These are phyloP conservation scores for Claviceps arundinis DNA, from an alignment of 2,329 filamentous ascomycete genomes.

Conservation along the genomic window DNA sequence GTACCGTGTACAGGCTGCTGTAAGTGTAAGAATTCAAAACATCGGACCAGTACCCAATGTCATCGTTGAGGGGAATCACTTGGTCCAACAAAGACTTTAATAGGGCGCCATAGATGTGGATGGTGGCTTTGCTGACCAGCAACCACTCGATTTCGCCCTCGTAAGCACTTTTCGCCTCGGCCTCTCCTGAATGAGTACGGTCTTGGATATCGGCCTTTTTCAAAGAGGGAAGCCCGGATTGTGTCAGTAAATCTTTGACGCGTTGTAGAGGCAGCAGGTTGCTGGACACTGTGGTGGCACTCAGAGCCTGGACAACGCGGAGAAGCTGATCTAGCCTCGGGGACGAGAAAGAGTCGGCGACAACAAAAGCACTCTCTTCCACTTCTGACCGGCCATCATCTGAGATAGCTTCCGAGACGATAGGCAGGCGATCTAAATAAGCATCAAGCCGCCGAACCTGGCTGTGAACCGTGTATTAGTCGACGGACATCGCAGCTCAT, in stretches of 20 bases:
- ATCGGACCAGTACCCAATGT: slow-evolving; percentile 94
- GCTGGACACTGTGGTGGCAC: slow-evolving; percentile 51
- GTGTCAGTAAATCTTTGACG: slow-evolving; percentile 48
- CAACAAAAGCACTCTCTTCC: slow-evolving; percentile 21
- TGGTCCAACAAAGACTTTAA: slow-evolving; percentile 67
- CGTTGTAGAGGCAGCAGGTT: slow-evolving; percentile 45
- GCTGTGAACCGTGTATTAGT: slow-evolving; percentile 20
- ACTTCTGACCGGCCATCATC: slow-evolving; percentile 26
- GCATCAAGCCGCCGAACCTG: slow-evolving; percentile 51
- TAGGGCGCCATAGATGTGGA: slow-evolving; percentile 78
- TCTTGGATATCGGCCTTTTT: slow-evolving; percentile 19
- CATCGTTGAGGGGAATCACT: slow-evolving; percentile 70
- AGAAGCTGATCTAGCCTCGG: slow-evolving; percentile 50
- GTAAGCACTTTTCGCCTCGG: slow-evolving; percentile 33
- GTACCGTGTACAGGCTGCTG: slow-evolving; percentile 71
- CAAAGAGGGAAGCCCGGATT: slow-evolving; percentile 41
- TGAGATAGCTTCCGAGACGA: slow-evolving; percentile 25
- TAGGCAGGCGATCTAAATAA: slow-evolving; percentile 48
- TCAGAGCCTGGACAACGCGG: slow-evolving; percentile 55
- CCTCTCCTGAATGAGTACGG: slow-evolving; percentile 15
- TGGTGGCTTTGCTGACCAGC: slow-evolving; percentile 76
- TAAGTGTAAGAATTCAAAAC: slow-evolving; percentile 66
- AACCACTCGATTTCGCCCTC: slow-evolving; percentile 82
- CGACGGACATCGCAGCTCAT: not conserved
- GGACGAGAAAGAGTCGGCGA: slow-evolving; percentile 32